Evolutionary conservation across 129 eudicot genomes (phyloP).

Genomic region (Artemisia argyi): DNA sequence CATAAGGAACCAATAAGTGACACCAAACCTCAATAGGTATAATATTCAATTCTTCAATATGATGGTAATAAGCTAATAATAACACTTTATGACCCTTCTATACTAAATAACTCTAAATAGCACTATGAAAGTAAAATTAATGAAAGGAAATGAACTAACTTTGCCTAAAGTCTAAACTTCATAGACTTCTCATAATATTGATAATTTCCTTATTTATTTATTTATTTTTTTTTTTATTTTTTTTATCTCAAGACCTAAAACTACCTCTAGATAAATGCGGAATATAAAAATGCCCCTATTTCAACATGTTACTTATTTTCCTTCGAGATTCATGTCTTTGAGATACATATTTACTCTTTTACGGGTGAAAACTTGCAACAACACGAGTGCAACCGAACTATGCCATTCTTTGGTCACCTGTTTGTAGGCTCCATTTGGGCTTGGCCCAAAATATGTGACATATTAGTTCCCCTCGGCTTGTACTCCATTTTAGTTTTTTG

Average conservation of each 20-base stretch:
- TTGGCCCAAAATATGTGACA: background rate
- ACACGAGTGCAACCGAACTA: background rate
- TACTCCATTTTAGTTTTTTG: background rate
- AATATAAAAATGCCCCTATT: background rate
- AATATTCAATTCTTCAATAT: background rate
- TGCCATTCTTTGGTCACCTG: background rate
- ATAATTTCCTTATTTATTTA: background rate
- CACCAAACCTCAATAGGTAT: background rate
- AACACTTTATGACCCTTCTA: background rate
- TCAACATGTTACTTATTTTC: background rate
- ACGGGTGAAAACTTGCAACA: background rate
- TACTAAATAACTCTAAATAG: background rate
- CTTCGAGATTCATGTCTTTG: background rate
- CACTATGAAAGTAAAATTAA: background rate
- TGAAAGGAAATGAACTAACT: background rate
- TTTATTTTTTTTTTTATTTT: too few species aligned
- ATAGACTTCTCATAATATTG: background rate
- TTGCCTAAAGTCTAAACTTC: background rate
- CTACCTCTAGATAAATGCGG: background rate
- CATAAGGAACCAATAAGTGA: background rate
- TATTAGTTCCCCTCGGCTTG: background rate
- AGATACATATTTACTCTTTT: background rate
- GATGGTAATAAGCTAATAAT: background rate
- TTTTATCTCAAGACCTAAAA: background rate
- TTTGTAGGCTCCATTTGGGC: background rate